These are phyloP conservation scores for Wallacemonas sp. DNA, from an alignment of 208 protist species.

Conservation along the genomic window DNA sequence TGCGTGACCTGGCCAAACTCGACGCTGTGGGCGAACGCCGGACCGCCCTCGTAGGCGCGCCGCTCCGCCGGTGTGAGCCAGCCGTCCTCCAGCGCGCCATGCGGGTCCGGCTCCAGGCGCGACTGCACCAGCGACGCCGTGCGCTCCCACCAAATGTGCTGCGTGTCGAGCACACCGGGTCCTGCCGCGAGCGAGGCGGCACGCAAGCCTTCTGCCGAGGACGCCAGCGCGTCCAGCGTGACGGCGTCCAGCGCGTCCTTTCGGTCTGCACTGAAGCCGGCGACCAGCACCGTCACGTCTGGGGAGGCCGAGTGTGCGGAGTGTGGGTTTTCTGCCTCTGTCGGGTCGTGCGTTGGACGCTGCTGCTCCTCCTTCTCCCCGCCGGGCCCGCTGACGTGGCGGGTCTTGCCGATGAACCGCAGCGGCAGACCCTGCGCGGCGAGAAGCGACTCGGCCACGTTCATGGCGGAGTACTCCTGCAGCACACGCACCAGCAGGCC, in stretches of 20 bases:
- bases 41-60: slow-evolving; percentile 40
- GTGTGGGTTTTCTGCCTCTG: too few relatives aligned
- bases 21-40: slow-evolving; percentile 52
- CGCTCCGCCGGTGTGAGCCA: slow-evolving; percentile 61
- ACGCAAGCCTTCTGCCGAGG: not conserved
- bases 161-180: slow-evolving; percentile 52
- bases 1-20: slow-evolving; percentile 34
- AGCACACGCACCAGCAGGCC: slow-evolving; percentile 50
- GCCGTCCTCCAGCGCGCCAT: slow-evolving; percentile 30
- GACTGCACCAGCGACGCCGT: slow-evolving; percentile 35
- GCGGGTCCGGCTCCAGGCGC: slow-evolving; percentile 30
- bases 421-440: slow-evolving; percentile 72
- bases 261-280: slow-evolving; percentile 20
- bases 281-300: slow-evolving; percentile 13
- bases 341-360: too few relatives aligned
- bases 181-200: slow-evolving; percentile 38
- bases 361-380: not conserved
- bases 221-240: slow-evolving; percentile 33
- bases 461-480: slow-evolving; percentile 53
- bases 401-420: slow-evolving; percentile 63
- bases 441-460: slow-evolving; percentile 73
- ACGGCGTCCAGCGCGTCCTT: slow-evolving; percentile 1
- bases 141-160: slow-evolving; percentile 54
- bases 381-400: slow-evolving; percentile 16
- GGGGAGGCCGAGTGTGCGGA: not conserved